Percentiles rank a stretch among this genome's conserved stretches.
phyloP scores from a whole-genome alignment of 306 rosid species.

The Trifolium fragiferum region DNA sequence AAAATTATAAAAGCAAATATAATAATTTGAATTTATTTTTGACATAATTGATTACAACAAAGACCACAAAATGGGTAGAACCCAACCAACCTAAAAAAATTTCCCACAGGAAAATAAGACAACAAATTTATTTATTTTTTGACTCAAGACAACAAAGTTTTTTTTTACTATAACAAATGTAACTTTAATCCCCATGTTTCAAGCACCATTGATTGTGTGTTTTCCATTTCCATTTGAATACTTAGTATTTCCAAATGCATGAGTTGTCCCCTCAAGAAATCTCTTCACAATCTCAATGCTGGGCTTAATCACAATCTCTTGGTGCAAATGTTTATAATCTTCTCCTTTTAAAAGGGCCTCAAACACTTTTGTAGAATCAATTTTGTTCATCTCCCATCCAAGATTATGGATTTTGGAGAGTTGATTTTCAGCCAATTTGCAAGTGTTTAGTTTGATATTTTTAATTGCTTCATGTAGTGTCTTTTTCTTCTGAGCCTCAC shows the following conservation, averaged over 20 bases:
- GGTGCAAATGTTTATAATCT: not conserved
- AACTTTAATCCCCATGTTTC: not conserved
- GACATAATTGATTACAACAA: no score
- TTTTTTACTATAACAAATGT: no score
- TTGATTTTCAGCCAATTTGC: conserved; percentile 26
- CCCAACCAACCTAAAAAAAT: no score
- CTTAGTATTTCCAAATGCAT: not conserved
- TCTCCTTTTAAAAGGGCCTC: conserved; percentile 17
- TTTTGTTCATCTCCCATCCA: conserved; percentile 37
- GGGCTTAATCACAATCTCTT: conserved; percentile 36
- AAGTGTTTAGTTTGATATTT: conserved; percentile 31
- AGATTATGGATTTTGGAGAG: not conserved
- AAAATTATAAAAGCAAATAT: no score
- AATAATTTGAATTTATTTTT: no score
- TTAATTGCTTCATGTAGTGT: not conserved
- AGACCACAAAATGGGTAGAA: no score
- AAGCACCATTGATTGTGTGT: not conserved
- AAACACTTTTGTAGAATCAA: conserved; percentile 47
- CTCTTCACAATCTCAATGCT: conserved; percentile 12
- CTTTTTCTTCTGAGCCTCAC: not conserved
- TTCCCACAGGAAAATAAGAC: not conserved
- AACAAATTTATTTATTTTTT: no score
- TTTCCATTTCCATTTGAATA: not conserved
- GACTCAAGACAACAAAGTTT: no score
- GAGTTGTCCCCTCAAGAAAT: not conserved